These are phyloP conservation scores for Penicillium brevicompactum DNA, from an alignment of 2,329 filamentous ascomycete genomes.

Conservation along the genomic window DNA sequence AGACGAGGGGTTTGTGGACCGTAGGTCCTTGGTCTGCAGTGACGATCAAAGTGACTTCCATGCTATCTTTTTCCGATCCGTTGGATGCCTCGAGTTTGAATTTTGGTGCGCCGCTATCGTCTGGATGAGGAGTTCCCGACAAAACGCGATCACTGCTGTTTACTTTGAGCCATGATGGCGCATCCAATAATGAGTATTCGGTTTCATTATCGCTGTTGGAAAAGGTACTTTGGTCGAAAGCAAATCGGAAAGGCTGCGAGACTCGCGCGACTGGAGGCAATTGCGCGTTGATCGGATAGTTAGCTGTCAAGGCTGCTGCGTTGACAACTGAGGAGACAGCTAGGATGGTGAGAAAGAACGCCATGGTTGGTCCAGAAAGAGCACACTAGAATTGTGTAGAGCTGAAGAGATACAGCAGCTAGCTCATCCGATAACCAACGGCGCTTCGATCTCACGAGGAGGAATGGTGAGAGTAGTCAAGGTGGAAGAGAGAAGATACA, in stretches of 20 bases:
- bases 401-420: conserved; percentile 17
- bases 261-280: conserved; percentile 76
- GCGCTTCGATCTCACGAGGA: conserved; percentile 1
- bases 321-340: conserved; percentile 30
- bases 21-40: conserved; percentile 50
- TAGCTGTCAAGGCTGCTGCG: conserved; percentile 42
- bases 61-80: conserved; percentile 61
- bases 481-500: conserved; percentile 16
- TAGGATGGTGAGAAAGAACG: conserved; percentile 29
- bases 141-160: conserved; percentile 66
- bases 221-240: conserved; percentile 65
- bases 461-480: conserved; percentile 10
- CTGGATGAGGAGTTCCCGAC: conserved; percentile 66
- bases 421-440: conserved; percentile 14
- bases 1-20: conserved; percentile 35
- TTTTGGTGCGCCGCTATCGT: conserved; percentile 59
- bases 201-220: conserved; percentile 58
- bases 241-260: conserved; percentile 53
- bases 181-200: conserved; percentile 66
- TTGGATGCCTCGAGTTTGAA: conserved; percentile 74
- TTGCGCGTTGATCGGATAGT: conserved; percentile 82
- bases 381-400: conserved; percentile 14
- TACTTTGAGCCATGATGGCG: conserved; percentile 75
- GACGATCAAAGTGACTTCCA: conserved; percentile 72
- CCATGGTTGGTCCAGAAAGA: conserved; percentile 29